Conservation (phyloP, 2,329 filamentous ascomycete genomes). For the Pyrenophora teres region DNA sequence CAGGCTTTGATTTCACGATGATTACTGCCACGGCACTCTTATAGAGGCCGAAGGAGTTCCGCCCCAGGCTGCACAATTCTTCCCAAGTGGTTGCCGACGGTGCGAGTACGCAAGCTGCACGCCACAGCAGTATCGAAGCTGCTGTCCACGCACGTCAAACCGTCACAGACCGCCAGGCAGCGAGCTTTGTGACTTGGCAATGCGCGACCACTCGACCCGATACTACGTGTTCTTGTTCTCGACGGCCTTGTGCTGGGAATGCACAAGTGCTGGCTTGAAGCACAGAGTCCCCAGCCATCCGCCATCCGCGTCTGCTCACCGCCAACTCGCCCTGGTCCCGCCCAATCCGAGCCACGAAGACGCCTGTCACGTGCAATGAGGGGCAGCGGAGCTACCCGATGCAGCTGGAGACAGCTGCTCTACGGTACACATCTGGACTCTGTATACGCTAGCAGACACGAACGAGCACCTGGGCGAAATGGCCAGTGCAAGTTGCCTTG, state of each 20-base stretch:
- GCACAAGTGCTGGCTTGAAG: slow-evolving; percentile 17
- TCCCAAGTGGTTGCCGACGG: slow-evolving; percentile 4
- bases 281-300: slow-evolving; percentile 38
- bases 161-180: slow-evolving; percentile 36
- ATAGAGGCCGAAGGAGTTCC: slow-evolving; percentile 15
- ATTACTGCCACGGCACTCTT: slow-evolving; percentile 11
- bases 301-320: slow-evolving; percentile 35
- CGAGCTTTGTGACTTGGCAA: slow-evolving; percentile 34
- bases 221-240: slow-evolving; percentile 33
- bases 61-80: slow-evolving; percentile 36
- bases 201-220: slow-evolving; percentile 18
- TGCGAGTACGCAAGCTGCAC: slow-evolving; percentile 43
- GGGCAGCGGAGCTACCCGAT: slow-evolving; percentile 25
- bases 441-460: not conserved
- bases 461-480: too few species aligned
- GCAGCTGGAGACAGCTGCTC: too few species aligned
- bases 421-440: too few species aligned
- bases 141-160: slow-evolving; percentile 26
- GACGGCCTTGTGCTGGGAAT: slow-evolving; percentile 22
- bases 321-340: slow-evolving; percentile 33
- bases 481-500: too few species aligned
- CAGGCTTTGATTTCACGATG: slow-evolving; percentile 3
- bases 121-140: slow-evolving; percentile 34
- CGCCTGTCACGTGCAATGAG: slow-evolving; percentile 39
- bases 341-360: slow-evolving; percentile 5